Evolutionary conservation across 1,139 yeast genomes (phyloP), one percentile per base, ranked within the genome.

Genomic region (Candida sojae): DNA sequence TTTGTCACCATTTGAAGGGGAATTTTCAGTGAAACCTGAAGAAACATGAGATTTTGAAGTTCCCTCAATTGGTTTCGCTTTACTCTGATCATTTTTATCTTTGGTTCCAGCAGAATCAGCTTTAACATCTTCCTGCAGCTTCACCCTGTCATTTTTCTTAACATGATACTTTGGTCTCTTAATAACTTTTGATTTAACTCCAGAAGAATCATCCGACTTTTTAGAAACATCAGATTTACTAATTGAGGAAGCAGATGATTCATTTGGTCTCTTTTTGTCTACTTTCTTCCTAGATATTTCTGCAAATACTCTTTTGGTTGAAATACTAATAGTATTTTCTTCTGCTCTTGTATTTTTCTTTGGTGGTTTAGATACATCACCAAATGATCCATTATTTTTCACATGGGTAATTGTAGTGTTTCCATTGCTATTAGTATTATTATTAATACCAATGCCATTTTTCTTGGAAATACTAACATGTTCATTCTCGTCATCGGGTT

Each of bases 191-290:
- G 32, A 11, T 12, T 38, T 38, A 10, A 12, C 13, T 11, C 11
- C n/a, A 13, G 33, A 4, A 4, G 33, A 38, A 2, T 38, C 41
- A 6, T 41, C 44, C 8, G 38, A 33, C 13, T 41, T 41, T 26
- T 34, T 41, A 9, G 44, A 41, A 8, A 28, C 36, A 13, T 41
- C 44, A 3, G 44, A 41, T 33, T 41, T 41, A 33, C 36, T 41
- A 6, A 41, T 26, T 33, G 44, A 41, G 12, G 44, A 41, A n/a
- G 44, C 30, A 8, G 39, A 41, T 12, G 44, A 41, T 41, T 33
- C 44, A 41, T 34, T 41, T 26, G 37, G 38, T 33, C 38, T 26
- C 26, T 41, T 41, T 10, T 33, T 41, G 3, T 41, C 44, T 26
- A 33, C 33, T n/a, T 25, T 41, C 13, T 41, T 41, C 6, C 34